phyloP scores from a whole-genome alignment of 202 grass and related monocot species.

The Zoysia matrella region DNA sequence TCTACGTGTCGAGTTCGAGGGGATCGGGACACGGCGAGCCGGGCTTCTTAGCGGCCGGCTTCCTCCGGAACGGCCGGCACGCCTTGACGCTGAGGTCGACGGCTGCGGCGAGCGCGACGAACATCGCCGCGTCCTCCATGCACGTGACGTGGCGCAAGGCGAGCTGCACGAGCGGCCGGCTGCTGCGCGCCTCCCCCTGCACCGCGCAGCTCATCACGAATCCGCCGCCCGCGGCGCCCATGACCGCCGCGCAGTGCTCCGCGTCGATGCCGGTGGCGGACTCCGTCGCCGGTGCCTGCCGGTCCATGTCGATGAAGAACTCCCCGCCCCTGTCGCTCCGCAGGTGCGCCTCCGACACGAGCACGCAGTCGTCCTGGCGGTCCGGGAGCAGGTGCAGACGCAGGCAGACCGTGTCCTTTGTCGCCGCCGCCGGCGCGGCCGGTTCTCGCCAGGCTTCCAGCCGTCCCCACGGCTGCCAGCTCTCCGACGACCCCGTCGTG shows the following conservation, averaged over 20 bases:
- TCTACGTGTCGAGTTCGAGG: constrained; percentile 57
- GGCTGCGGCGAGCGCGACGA: constrained; percentile 82
- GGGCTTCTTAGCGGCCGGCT: constrained; percentile 36
- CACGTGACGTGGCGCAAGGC: constrained; percentile 71
- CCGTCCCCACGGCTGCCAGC: constrained; percentile 88
- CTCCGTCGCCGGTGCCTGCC: background rate
- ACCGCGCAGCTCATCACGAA: constrained; percentile 94
- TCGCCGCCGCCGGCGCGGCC: background rate
- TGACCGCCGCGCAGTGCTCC: constrained; percentile 24
- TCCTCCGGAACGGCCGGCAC: constrained; percentile 77
- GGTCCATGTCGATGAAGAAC: constrained; percentile 82
- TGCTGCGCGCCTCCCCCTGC: constrained; percentile 57
- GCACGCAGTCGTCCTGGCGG: constrained; percentile 66
- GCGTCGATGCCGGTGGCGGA: background rate
- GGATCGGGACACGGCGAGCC: constrained; percentile 36
- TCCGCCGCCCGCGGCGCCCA: constrained; percentile 37
- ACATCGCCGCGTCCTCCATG: constrained; percentile 89
- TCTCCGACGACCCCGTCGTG: constrained; percentile 48
- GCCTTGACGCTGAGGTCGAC: constrained; percentile 95
- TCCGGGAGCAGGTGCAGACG: constrained; percentile 69
- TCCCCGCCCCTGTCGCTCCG: constrained; percentile 78
- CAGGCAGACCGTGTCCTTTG: constrained; percentile 55
- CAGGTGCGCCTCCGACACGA: constrained; percentile 68
- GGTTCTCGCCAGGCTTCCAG: constrained; percentile 86
- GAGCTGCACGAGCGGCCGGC: constrained; percentile 71